Percentiles rank a stretch among this genome's conserved stretches.
Conservation (phyloP, 257 asterid genomes). For the Solanum pimpinellifolium region DNA sequence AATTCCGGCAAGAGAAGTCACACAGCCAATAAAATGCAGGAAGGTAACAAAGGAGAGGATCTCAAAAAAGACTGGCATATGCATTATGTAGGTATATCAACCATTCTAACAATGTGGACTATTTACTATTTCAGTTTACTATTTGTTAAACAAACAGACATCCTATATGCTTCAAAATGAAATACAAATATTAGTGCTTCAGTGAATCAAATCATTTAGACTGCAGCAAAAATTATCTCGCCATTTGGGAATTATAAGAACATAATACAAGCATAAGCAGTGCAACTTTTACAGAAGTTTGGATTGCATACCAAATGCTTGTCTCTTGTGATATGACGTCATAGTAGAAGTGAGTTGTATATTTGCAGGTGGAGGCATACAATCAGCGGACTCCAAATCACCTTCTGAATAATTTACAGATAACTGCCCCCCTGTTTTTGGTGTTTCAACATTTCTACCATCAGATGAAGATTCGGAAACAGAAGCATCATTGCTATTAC, state of each 20-base stretch:
- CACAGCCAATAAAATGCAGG: neutral
- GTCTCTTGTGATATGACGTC: conserved; percentile 72
- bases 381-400: conserved; percentile 62
- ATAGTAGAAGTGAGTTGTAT: conserved; percentile 30
- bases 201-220: neutral
- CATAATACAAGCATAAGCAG: neutral
- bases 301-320: conserved; percentile 64
- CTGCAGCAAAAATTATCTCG: neutral
- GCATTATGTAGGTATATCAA: neutral
- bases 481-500: conserved; percentile 41
- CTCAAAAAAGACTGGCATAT: neutral
- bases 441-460: conserved; percentile 27
- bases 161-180: neutral
- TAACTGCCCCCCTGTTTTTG: conserved; percentile 14
- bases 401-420: conserved; percentile 48
- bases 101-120: neutral
- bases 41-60: neutral
- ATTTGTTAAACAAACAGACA: neutral
- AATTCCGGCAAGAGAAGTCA: neutral
- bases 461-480: conserved; percentile 23
- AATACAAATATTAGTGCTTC: neutral
- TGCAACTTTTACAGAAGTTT: neutral
- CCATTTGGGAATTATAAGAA: neutral
- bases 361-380: conserved; percentile 24
- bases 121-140: neutral